phyloP scores from a whole-genome alignment of 306 rosid species.

The Vigna reflexopilosa region DNA sequence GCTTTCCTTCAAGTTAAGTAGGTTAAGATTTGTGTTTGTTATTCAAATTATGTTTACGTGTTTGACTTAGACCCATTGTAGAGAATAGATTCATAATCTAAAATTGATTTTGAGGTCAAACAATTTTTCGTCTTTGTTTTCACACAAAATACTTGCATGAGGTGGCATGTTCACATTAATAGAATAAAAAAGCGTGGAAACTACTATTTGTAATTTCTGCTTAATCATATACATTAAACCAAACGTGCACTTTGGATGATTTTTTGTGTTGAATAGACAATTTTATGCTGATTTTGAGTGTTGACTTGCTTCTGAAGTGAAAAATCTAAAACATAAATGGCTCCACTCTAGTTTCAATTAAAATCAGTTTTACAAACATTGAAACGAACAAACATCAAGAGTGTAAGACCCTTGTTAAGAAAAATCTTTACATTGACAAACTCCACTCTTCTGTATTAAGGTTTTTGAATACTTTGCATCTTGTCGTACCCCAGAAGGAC shows the following conservation, averaged over 20 bases:
- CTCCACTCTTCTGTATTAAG: conserved; percentile 9
- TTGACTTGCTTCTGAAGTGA: background rate
- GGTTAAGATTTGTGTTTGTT: background rate
- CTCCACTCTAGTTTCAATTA: background rate
- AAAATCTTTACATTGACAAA: background rate
- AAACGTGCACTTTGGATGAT: too few species aligned
- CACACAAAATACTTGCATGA: background rate
- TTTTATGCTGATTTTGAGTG: background rate
- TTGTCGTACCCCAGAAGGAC: conserved; percentile 18
- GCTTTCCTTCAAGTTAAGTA: too few species aligned
- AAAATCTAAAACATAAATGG: background rate
- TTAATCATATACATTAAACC: too few species aligned
- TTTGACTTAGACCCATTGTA: background rate
- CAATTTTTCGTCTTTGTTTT: background rate
- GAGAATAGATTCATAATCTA: background rate
- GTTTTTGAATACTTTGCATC: conserved; percentile 35
- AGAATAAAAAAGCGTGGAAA: too few species aligned
- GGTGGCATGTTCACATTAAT: background rate
- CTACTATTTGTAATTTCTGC: too few species aligned
- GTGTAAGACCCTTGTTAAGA: background rate
- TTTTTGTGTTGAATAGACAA: background rate
- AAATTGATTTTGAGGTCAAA: background rate
- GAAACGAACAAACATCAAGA: background rate
- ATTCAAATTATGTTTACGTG: background rate
- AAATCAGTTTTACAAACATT: background rate